These are phyloP conservation scores for Larix sibirica DNA, from an alignment of 83 land plant species.

Conservation along the genomic window DNA sequence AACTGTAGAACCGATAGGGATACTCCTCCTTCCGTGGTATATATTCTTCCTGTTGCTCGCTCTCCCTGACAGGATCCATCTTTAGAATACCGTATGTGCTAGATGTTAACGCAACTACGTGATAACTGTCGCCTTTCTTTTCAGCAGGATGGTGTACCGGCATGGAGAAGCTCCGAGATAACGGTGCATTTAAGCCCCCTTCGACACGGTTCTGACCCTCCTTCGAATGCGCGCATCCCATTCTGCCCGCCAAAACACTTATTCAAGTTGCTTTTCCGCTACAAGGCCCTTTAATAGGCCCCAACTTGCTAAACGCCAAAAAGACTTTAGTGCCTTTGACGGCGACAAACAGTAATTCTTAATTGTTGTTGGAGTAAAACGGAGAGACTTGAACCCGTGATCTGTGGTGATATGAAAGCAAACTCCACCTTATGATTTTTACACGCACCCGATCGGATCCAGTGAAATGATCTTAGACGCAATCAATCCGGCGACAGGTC, in stretches of 20 bases:
- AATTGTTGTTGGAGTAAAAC: too few species aligned
- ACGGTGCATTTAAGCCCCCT: conserved; percentile 18
- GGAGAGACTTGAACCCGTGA: too few species aligned
- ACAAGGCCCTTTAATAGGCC: too few species aligned
- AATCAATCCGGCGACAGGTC: too few species aligned
- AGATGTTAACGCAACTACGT: conserved; percentile 53
- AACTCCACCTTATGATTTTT: too few species aligned
- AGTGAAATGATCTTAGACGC: too few species aligned
- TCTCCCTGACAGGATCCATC: conserved; percentile 28
- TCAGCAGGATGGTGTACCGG: conserved; percentile 35
- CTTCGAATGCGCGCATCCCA: conserved; percentile 74
- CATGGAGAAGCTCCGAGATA: conserved; percentile 36
- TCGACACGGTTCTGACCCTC: conserved; percentile 25
- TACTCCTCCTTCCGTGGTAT: background rate
- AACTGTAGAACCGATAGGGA: background rate
- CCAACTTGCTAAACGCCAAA: too few species aligned
- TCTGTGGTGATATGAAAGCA: too few species aligned
- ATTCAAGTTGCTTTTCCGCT: too few species aligned
- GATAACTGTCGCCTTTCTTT: conserved; percentile 28
- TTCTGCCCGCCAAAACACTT: conserved; percentile 11
- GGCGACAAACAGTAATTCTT: too few species aligned
- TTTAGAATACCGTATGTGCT: conserved; percentile 52
- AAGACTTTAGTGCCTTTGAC: too few species aligned
- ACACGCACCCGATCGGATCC: too few species aligned
- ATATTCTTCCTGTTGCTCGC: background rate